Evolutionary conservation across 2,329 filamentous ascomycete species (phyloP).

Genomic region (Colletotrichum tabaci): DNA sequence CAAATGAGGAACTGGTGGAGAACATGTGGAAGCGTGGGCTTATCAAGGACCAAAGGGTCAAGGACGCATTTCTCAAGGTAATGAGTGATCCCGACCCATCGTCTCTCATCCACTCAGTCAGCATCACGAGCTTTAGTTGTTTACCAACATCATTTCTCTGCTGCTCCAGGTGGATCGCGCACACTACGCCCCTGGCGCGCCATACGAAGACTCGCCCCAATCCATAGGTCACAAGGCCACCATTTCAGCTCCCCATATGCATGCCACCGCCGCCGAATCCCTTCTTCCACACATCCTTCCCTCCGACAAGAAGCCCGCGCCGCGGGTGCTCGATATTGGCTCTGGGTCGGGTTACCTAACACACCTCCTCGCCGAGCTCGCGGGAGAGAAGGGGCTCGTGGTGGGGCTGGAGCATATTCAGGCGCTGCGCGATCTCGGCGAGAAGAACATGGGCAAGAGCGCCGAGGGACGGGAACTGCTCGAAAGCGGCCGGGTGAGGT

Average conservation of each 20-base stretch:
- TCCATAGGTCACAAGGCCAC: conserved; percentile 69
- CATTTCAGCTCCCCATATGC: conserved; percentile 75
- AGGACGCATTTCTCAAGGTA: conserved; percentile 84
- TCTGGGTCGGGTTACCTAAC: conserved; percentile 88
- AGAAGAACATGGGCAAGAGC: conserved; percentile 76
- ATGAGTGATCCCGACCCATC: background rate
- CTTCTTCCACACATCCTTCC: conserved; percentile 63
- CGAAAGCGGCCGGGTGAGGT: conserved; percentile 75
- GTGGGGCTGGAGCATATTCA: conserved; percentile 83
- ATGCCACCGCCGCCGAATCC: conserved; percentile 67
- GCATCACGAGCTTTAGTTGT: background rate
- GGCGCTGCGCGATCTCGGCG: conserved; percentile 73
- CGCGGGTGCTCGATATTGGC: conserved; percentile 80
- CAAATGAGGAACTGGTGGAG: conserved; percentile 82
- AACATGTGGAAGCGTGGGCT: conserved; percentile 82
- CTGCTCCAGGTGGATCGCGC: conserved; percentile 82
- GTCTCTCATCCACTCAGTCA: conserved; percentile 30
- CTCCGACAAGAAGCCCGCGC: conserved; percentile 50
- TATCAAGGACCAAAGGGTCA: conserved; percentile 80
- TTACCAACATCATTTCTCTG: too few species aligned
- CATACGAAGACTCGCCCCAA: conserved; percentile 77
- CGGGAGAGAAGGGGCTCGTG: conserved; percentile 67
- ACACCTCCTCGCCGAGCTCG: conserved; percentile 87
- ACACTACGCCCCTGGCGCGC: conserved; percentile 79
- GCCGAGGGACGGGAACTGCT: conserved; percentile 72